phyloP scores from a whole-genome alignment of 768 basidiomycete genomes.

The Auriscalpium microsporum region DNA sequence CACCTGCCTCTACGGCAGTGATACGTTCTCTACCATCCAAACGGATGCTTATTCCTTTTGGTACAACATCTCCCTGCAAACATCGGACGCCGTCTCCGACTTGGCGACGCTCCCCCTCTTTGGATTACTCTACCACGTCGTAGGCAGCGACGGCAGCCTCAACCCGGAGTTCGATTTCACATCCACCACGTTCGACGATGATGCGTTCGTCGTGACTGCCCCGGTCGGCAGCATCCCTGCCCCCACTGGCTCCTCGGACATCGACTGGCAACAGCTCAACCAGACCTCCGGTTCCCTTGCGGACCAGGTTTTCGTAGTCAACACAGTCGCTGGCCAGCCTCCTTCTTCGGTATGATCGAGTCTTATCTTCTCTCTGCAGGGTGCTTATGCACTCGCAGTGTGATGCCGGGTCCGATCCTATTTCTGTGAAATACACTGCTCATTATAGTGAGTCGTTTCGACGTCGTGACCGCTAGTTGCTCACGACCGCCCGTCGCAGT shows the following conservation, averaged over 20 bases:
- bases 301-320: slow-evolving; percentile 3
- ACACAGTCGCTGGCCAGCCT: slow-evolving; percentile 5
- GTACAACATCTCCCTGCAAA: neutral
- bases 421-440: slow-evolving; percentile 8
- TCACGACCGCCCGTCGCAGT: too few relatives aligned
- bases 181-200: neutral
- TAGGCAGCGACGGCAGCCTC: neutral
- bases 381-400: neutral
- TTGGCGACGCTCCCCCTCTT: neutral
- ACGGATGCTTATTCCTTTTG: neutral
- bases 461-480: neutral
- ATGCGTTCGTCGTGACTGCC: slow-evolving; percentile 1
- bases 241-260: neutral
- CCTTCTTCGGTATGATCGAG: slow-evolving; percentile 1
- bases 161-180: slow-evolving; percentile 9
- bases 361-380: neutral
- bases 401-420: neutral
- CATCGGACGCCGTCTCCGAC: neutral
- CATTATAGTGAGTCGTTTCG: slow-evolving; percentile 5
- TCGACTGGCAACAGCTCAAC: slow-evolving; percentile 9
- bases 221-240: neutral
- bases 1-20: neutral
- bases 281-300: neutral
- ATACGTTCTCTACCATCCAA: slow-evolving; percentile 1
- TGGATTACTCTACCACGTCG: slow-evolving; percentile 8